Percentiles rank a stretch among this genome's conserved stretches.
Conservation (phyloP, 257 asterid species). For the Scutellaria baicalensis region DNA sequence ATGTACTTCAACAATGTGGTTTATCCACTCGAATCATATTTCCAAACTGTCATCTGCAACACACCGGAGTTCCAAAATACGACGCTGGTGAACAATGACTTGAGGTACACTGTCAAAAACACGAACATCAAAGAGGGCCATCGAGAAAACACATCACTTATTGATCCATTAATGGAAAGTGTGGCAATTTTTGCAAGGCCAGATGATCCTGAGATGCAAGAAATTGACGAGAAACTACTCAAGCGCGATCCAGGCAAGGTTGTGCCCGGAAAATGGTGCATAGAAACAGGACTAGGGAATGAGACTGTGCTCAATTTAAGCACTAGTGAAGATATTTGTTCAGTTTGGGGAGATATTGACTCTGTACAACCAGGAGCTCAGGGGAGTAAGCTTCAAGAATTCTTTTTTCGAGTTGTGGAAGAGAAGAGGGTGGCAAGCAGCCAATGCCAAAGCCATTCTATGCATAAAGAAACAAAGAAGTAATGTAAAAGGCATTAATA, state of each 20-base stretch:
- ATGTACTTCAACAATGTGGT: conserved; percentile 50
- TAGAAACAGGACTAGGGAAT: not conserved
- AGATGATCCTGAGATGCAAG: conserved; percentile 25
- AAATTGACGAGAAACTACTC: conserved; percentile 31
- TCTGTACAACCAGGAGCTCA: conserved; percentile 15
- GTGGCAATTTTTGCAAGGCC: conserved; percentile 29
- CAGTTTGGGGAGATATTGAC: conserved; percentile 34
- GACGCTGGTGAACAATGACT: conserved; percentile 21
- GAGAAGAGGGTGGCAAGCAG: conserved; percentile 10
- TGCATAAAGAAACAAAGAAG: not conserved
- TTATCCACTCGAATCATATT: conserved; percentile 44
- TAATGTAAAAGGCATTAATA: not conserved
- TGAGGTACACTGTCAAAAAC: conserved; percentile 14
- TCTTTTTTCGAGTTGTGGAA: conserved; percentile 12
- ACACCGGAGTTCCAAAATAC: conserved; percentile 38
- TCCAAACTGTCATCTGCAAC: conserved; percentile 56
- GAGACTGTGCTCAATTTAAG: not conserved
- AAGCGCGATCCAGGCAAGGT: conserved; percentile 17
- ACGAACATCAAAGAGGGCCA: not conserved
- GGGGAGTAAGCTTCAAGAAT: conserved; percentile 26
- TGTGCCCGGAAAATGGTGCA: conserved; percentile 47
- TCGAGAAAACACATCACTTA: not conserved
- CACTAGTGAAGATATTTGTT: conserved; percentile 13
- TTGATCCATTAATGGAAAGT: not conserved
- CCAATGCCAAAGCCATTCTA: conserved; percentile 11